Conservation (phyloP, 1,284 basidiomycete genomes). For the Phylloboletellus chloephorus region DNA sequence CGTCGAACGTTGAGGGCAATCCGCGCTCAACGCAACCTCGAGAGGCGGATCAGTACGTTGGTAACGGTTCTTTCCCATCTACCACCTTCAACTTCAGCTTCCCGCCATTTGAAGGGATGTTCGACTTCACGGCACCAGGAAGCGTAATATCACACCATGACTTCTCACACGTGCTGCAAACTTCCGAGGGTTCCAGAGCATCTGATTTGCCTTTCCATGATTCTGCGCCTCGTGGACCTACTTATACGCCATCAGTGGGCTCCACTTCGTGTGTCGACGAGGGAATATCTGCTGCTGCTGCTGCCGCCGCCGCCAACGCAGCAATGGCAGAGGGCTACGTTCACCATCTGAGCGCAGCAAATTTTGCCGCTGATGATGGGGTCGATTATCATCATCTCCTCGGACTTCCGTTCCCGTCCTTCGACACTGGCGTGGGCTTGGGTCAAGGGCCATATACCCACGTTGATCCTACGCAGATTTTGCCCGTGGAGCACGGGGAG, state of each 20-base stretch:
- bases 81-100: conserved; percentile 75
- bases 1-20: conserved; percentile 49
- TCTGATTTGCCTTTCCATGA: conserved; percentile 34
- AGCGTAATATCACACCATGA: conserved; percentile 29
- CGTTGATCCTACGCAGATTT: conserved; percentile 83
- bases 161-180: conserved; percentile 32
- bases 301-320: conserved; percentile 55
- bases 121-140: conserved; percentile 40
- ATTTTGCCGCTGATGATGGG: conserved; percentile 47
- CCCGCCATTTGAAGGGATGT: conserved; percentile 63
- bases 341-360: conserved; percentile 48
- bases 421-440: conserved; percentile 38
- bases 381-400: conserved; percentile 61
- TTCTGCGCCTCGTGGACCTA: conserved; percentile 31
- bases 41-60: conserved; percentile 36
- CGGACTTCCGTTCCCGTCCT: conserved; percentile 53
- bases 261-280: conserved; percentile 37
- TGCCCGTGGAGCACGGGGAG: conserved; percentile 48
- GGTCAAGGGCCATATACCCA: conserved; percentile 65
- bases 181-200: conserved; percentile 24
- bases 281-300: conserved; percentile 59
- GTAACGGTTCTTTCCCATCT: conserved; percentile 60
- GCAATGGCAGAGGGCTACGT: conserved; percentile 66
- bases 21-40: conserved; percentile 22
- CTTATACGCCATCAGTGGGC: conserved; percentile 39